Conservation (phyloP, 2,329 filamentous ascomycete genomes). For the Colletotrichum magnum region DNA sequence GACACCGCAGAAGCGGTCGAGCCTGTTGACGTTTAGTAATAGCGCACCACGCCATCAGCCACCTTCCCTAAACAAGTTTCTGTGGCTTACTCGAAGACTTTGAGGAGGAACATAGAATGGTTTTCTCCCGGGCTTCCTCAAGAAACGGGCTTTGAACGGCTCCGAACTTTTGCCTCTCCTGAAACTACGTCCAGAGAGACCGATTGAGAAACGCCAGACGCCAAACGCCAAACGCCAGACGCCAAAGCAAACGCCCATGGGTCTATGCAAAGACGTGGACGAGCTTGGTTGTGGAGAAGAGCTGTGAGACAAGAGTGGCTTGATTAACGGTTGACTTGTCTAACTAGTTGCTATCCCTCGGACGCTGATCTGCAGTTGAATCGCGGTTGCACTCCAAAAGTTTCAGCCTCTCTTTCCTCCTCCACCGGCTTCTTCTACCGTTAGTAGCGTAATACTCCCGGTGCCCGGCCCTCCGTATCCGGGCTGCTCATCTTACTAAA, state of each 20-base stretch:
- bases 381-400: not conserved
- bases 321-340: not conserved
- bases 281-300: not conserved
- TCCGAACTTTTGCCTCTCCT: constrained; percentile 4
- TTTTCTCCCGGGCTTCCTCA: too few species aligned
- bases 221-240: not conserved
- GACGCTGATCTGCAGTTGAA: not conserved
- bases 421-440: not conserved
- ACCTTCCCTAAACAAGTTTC: too few species aligned
- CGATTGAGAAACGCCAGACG: constrained; percentile 4
- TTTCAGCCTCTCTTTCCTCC: not conserved
- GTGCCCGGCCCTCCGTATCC: not conserved
- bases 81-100: too few species aligned
- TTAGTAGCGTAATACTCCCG: not conserved
- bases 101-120: too few species aligned
- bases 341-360: not conserved
- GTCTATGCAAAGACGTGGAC: not conserved
- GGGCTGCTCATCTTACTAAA: constrained; percentile 5
- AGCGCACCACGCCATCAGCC: too few species aligned
- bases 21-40: too few species aligned
- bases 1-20: too few species aligned
- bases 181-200: constrained; percentile 5
- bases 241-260: not conserved
- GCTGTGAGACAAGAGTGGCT: not conserved
- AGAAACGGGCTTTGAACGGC: not conserved